These are phyloP conservation scores for Metschnikowia noctiluminum DNA, from an alignment of 805 yeast species.

Conservation along the genomic window DNA sequence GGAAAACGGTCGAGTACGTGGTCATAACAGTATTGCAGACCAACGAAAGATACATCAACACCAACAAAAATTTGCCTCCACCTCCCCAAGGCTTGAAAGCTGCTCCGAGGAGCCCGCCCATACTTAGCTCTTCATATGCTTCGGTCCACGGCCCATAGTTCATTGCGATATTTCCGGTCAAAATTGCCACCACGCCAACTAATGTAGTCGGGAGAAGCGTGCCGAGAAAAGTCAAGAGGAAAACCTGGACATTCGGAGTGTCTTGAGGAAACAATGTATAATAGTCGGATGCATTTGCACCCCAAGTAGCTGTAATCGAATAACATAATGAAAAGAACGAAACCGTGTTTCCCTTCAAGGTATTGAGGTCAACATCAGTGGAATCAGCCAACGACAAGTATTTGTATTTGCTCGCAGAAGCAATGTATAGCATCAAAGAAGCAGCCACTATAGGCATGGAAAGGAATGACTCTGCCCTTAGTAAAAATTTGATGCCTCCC, in stretches of 20 bases:
- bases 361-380: slow-evolving; percentile 7
- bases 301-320: slow-evolving; percentile 37
- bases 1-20: slow-evolving; percentile 36
- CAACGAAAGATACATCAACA: slow-evolving; percentile 30
- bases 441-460: slow-evolving; percentile 32
- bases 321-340: slow-evolving; percentile 35
- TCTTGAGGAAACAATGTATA: slow-evolving; percentile 31
- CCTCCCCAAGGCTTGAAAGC: slow-evolving; percentile 36
- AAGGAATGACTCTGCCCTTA: slow-evolving; percentile 27
- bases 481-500: slow-evolving; percentile 31
- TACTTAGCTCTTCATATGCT: slow-evolving; percentile 27
- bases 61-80: slow-evolving; percentile 33
- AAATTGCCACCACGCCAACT: slow-evolving; percentile 29
- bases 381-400: slow-evolving; percentile 4
- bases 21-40: slow-evolving; percentile 36
- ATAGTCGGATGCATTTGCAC: slow-evolving; percentile 34
- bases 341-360: slow-evolving; percentile 31
- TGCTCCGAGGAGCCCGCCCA: slow-evolving; percentile 32
- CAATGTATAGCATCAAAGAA: slow-evolving; percentile 27
- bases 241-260: slow-evolving; percentile 25
- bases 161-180: slow-evolving; percentile 32
- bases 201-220: slow-evolving; percentile 32
- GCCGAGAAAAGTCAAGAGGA: slow-evolving; percentile 27
- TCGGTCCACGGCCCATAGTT: slow-evolving; percentile 31
- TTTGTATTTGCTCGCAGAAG: slow-evolving; percentile 10